Evolutionary conservation across 1,284 basidiomycete species (phyloP), one percentile per base, ranked within the genome.

Genomic region (Irpex rosettiformis): DNA sequence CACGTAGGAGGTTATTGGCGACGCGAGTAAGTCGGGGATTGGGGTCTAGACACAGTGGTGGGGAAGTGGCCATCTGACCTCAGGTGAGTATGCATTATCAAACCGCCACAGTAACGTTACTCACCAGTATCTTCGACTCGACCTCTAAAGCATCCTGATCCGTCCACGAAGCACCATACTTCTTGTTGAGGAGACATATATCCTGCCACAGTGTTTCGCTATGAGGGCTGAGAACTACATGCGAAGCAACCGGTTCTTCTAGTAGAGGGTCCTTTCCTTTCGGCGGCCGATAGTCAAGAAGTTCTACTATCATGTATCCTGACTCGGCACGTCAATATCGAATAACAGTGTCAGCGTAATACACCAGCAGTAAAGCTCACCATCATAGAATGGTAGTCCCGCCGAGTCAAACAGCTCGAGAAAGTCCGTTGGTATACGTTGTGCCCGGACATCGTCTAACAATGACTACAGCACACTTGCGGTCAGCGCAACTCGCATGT

Each of bases 271-370:
- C 84, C 56, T 79, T 83, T 55, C 68, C 70, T 67, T 74, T 79
- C 56, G 79, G 76, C 16, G 84, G 82, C 10, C 88, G 78, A 65
- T 88, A 88, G 68, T 93, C 89, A 40, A 88, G 73, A 13, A 92
- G 76, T 66, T 93, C 90, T 2, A 91, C 89, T 58, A 93, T 80
- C 79, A 93, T 82, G 66, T 89, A 91, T 33, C 90, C 90, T 93
- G 56, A 0, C 1, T 52, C 3, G 55, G 54, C 42, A 22, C 56
- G 22, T 56, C 22, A 21, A 48, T 28, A 28, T 33, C 43, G 13
- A 52, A 3, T 27, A 10, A 21, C 11, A 52, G 57, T 60, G 24
- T 43, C 33, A 18, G 3, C 25, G 10, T 10, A 29, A 49, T 45
- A n/a, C 16, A 45, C 3, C 13, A 5, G 24, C 22, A 24, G 18